A percentile compares a stretch with the other conserved stretches of the same genome.
phyloP scores from a whole-genome alignment of 1,284 basidiomycete species.

The Cystobasidium slooffiae region DNA sequence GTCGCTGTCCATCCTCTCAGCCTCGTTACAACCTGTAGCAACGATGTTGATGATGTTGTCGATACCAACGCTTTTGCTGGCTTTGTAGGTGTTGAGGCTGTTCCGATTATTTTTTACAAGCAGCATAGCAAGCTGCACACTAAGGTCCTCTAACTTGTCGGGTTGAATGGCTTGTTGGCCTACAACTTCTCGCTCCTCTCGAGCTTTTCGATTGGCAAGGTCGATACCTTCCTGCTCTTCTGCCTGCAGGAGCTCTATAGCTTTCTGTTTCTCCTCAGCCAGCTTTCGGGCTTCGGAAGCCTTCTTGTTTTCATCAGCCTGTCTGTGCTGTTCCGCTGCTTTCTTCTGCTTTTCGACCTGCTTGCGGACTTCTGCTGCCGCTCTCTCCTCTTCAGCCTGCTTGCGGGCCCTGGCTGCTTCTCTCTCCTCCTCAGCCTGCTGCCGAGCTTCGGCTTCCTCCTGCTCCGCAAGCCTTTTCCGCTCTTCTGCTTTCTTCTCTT shows the following conservation, averaged over 20 bases:
- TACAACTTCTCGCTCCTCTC: not conserved
- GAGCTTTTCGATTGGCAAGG: not conserved
- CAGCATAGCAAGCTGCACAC: slow-evolving; percentile 5
- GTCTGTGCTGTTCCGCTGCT: too few species aligned
- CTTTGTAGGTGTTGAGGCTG: not conserved
- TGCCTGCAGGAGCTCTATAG: too few species aligned
- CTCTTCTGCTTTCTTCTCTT: too few species aligned
- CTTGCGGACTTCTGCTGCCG: too few species aligned
- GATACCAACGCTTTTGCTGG: not conserved
- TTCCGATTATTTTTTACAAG: slow-evolving; percentile 13
- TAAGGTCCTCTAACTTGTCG: not conserved
- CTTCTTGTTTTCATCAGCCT: too few species aligned
- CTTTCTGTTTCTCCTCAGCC: too few species aligned
- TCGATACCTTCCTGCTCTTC: too few species aligned
- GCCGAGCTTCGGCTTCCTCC: not conserved
- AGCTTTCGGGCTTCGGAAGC: too few species aligned
- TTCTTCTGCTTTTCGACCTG: too few species aligned
- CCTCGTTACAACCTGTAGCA: slow-evolving; percentile 11
- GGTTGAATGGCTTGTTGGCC: not conserved
- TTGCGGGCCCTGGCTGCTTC: not conserved
- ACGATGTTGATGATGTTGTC: slow-evolving; percentile 18
- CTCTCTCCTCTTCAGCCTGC: slow-evolving; percentile 1
- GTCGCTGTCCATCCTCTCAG: slow-evolving; percentile 17
- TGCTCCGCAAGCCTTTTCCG: too few species aligned
- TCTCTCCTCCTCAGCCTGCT: slow-evolving; percentile 3